Conservation (phyloP, 345 rosid genomes). For the Populus simonii region DNA sequence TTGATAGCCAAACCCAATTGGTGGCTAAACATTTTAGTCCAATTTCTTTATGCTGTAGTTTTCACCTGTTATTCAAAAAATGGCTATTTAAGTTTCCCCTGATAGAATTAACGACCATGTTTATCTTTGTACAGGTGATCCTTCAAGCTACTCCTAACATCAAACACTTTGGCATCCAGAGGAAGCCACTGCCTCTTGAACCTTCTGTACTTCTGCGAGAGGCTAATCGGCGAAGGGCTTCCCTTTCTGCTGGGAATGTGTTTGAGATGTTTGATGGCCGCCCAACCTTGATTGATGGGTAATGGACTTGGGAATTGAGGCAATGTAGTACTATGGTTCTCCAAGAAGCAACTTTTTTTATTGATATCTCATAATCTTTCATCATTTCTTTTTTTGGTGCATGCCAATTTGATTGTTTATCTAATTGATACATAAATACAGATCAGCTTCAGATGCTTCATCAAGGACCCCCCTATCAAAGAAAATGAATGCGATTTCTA, state of each 20-base stretch:
- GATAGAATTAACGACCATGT: not conserved
- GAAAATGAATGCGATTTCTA: constrained; percentile 44
- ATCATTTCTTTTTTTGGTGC: constrained; percentile 12
- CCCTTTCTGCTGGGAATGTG: constrained; percentile 91
- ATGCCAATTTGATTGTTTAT: constrained; percentile 11
- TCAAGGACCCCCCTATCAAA: constrained; percentile 43
- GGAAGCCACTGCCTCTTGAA: constrained; percentile 89
- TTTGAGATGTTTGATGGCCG: constrained; percentile 58
- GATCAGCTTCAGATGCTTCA: constrained; percentile 62
- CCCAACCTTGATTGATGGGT: constrained; percentile 65
- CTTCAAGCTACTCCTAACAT: constrained; percentile 70
- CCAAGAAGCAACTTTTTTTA: not conserved
- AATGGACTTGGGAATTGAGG: constrained; percentile 32
- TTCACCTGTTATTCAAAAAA: not conserved
- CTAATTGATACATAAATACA: constrained; percentile 45
- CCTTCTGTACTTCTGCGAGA: constrained; percentile 89
- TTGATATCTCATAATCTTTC: not conserved
- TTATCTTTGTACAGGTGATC: constrained; percentile 50
- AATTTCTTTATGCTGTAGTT: not conserved
- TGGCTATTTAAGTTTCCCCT: not conserved
- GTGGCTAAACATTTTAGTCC: not conserved
- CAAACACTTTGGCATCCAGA: constrained; percentile 84
- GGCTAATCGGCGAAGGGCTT: constrained; percentile 94
- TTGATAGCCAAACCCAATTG: not conserved
- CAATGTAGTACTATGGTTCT: constrained; percentile 2